A percentile compares a stretch with the other conserved stretches of the same genome.
Conservation (phyloP, 768 basidiomycete species). For the Agaricus bisporus region DNA sequence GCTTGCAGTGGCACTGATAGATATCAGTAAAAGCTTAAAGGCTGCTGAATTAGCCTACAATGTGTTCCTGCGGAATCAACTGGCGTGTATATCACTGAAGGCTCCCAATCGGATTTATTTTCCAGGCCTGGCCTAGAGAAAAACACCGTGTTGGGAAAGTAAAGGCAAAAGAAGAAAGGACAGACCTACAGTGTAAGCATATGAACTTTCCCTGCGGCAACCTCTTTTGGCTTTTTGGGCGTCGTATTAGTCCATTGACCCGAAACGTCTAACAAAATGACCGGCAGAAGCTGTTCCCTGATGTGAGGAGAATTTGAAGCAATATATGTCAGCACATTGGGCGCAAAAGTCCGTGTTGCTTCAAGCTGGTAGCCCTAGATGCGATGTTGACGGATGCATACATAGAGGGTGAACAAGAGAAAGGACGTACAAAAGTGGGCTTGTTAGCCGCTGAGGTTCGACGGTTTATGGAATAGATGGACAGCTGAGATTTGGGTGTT, state of each 20-base stretch:
- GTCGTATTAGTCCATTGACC: conserved; percentile 28
- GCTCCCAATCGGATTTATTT: conserved; percentile 46
- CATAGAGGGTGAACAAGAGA: no score
- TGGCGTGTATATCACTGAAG: conserved; percentile 38
- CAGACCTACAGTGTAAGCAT: conserved; percentile 49
- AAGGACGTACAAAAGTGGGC: background rate
- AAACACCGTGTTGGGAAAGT: background rate
- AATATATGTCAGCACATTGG: conserved; percentile 41
- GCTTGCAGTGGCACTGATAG: conserved; percentile 52
- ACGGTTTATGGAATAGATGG: conserved; percentile 2
- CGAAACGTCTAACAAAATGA: conserved; percentile 40
- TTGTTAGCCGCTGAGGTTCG: conserved; percentile 1
- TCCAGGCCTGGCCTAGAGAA: conserved; percentile 44
- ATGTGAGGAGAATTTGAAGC: conserved; percentile 24
- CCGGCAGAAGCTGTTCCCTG: conserved; percentile 1
- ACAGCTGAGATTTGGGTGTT: conserved; percentile 32
- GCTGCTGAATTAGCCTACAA: conserved; percentile 28
- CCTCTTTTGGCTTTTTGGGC: conserved; percentile 26
- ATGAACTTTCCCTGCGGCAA: conserved; percentile 39
- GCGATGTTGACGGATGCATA: background rate
- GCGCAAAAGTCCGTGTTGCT: conserved; percentile 33
- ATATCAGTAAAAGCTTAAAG: conserved; percentile 7
- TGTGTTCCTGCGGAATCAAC: conserved; percentile 39
- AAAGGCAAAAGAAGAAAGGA: background rate
- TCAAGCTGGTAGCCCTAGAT: conserved; percentile 26